Evolutionary conservation across 331 rosid species (phyloP).

Genomic region (Pyrus hybrid): DNA sequence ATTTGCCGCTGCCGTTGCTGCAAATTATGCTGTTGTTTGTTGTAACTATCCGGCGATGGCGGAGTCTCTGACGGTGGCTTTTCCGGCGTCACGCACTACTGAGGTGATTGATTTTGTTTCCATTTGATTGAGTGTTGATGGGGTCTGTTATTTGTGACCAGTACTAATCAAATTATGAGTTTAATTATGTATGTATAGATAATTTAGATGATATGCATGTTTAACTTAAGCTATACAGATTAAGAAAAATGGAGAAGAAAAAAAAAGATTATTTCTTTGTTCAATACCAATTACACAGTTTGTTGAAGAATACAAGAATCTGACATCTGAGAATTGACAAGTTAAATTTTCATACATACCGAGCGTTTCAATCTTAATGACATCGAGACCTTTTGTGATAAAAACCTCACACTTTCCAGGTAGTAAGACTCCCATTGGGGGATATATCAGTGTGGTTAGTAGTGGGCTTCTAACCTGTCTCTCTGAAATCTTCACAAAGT

Average conservation of each 20-base stretch:
- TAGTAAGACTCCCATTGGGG: background rate
- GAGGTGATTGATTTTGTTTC: conserved; percentile 41
- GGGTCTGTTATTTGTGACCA: background rate
- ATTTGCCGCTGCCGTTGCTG: conserved; percentile 58
- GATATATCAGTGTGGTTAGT: background rate
- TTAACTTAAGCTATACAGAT: background rate
- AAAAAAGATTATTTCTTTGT: background rate
- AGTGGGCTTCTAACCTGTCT: background rate
- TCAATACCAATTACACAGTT: background rate
- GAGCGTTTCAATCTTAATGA: background rate
- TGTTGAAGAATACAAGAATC: background rate
- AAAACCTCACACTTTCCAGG: background rate
- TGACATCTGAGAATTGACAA: background rate
- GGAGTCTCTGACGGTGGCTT: conserved; percentile 90
- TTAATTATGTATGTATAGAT: background rate
- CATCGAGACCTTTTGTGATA: background rate
- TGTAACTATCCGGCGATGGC: conserved; percentile 53
- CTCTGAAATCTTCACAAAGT: background rate
- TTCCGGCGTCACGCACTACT: conserved; percentile 85
- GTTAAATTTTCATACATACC: too few species aligned
- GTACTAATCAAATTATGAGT: background rate
- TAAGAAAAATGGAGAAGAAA: background rate
- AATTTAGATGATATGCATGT: background rate
- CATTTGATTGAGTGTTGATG: background rate
- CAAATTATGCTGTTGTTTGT: conserved; percentile 40